A percentile compares a stretch with the other conserved stretches of the same genome.
These are phyloP conservation scores for Epichloe brachyelytri DNA, from an alignment of 2,329 filamentous ascomycete species.

Conservation along the genomic window DNA sequence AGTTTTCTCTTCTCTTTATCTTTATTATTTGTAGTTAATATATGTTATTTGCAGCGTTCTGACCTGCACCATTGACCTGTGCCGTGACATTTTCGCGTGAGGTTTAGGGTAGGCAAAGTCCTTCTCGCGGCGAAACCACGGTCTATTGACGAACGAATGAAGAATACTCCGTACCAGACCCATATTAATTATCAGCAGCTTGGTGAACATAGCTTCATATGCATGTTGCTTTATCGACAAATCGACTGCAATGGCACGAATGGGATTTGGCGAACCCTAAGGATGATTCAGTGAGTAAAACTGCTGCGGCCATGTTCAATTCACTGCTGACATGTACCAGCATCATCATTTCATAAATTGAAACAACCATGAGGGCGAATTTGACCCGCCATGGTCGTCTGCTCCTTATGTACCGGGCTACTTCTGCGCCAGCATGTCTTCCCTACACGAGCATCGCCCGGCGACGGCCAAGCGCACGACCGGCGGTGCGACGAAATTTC, in stretches of 20 bases:
- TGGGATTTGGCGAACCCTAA: not conserved
- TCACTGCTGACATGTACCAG: not conserved
- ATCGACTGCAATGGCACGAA: not conserved
- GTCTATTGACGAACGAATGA: too few species aligned
- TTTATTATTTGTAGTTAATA: too few species aligned
- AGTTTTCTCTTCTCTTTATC: too few species aligned
- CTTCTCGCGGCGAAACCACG: too few species aligned
- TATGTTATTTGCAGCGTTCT: too few species aligned
- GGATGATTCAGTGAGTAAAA: not conserved
- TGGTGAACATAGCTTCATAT: not conserved
- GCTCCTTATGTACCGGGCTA: slow-evolving; percentile 22
- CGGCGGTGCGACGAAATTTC: slow-evolving; percentile 11
- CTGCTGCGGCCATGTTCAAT: not conserved
- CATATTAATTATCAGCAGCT: slow-evolving; percentile 1
- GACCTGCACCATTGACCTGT: too few species aligned
- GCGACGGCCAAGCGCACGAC: slow-evolving; percentile 14
- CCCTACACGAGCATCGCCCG: slow-evolving; percentile 17
- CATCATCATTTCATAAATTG: slow-evolving; percentile 13
- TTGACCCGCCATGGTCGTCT: slow-evolving; percentile 32
- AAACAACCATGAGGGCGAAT: slow-evolving; percentile 30
- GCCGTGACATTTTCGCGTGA: too few species aligned
- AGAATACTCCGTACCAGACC: not conserved
- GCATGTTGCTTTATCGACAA: not conserved
- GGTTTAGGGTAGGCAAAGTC: too few species aligned
- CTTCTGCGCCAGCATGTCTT: slow-evolving; percentile 20